Conservation (phyloP, 305 asterid genomes). For the Solanum hybrid region DNA sequence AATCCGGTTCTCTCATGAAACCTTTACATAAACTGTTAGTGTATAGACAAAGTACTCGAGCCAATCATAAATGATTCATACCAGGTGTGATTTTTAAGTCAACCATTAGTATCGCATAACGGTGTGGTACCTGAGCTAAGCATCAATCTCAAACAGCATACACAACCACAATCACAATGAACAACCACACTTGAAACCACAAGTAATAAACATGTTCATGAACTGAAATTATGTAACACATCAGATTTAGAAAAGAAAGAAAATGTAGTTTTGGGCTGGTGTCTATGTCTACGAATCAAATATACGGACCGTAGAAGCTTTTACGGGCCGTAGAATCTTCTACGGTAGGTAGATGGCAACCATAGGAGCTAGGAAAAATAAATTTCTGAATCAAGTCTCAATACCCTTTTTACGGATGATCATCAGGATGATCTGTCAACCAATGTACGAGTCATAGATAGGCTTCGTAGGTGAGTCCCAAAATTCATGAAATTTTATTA, state of each 20-base stretch:
- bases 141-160: too few species aligned
- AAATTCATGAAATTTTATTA: not conserved
- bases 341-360: not conserved
- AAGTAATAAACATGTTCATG: not conserved
- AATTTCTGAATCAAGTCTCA: not conserved
- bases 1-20: not conserved
- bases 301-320: not conserved
- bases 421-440: not conserved
- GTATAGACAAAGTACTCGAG: not conserved
- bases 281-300: not conserved
- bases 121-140: not conserved
- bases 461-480: not conserved
- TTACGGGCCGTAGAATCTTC: not conserved
- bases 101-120: not conserved
- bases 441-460: not conserved
- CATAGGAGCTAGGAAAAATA: not conserved
- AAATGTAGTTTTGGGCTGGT: not conserved
- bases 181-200: not conserved
- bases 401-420: not conserved
- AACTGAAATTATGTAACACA: not conserved
- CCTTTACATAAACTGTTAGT: not conserved
- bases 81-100: not conserved
- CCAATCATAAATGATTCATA: not conserved
- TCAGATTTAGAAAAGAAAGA: not conserved
- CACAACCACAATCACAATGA: not conserved